Base-by-base conservation (phyloP, 345 rosid species). In the Salix udensis region DNA sequence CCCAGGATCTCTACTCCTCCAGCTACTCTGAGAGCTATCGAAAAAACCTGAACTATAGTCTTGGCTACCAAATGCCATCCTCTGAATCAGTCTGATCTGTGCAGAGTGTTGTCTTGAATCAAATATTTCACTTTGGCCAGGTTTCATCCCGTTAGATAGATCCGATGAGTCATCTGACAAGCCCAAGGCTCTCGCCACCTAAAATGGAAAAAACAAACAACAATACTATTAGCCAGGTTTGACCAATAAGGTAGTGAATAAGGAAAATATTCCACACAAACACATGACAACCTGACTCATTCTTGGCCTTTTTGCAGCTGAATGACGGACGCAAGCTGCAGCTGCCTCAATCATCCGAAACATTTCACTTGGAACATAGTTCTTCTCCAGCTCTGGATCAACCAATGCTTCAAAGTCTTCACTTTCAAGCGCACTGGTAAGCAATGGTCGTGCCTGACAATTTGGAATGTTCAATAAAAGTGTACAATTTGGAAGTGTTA, bases 341-440 rank as follows among this genome's bases (percentile, higher is more conserved):
- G 99, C 99, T 31, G 99, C 98, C 86, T 93, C 98, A 18, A 92
- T 88, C 97, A 96, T 93, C 67, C 97, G 84, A 69, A 96, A 92
- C 95, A 96, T 87, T 86, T 96, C 98, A 37, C 81, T 76, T 2
- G 81, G 84, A 30, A 90, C 77, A 40, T 89, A 96, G 73, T 89
- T 86, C 70, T 83, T 85, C 77, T 81, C 89, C 73, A 96, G 86
- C 87, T 86, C 90, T 3, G 86, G 86, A 82, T 96, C 99, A 1
- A 86, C 92, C 82, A 96, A 80, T 36, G 68, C 89, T 13, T 82
- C 92, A 7, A 93, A 93, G 65, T 86, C 88, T 84, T 91, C 94
- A 48, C 74, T 80, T 37, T 96, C 98, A 16, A 96, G 84, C 72
- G 99, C 95, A 86, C 90, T 89, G 70, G 77, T 72, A 31, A 96